A percentile compares a stretch with the other conserved stretches of the same genome.
Conservation (phyloP, 805 yeast genomes). For the Ogataea nakhonphanomensis region DNA sequence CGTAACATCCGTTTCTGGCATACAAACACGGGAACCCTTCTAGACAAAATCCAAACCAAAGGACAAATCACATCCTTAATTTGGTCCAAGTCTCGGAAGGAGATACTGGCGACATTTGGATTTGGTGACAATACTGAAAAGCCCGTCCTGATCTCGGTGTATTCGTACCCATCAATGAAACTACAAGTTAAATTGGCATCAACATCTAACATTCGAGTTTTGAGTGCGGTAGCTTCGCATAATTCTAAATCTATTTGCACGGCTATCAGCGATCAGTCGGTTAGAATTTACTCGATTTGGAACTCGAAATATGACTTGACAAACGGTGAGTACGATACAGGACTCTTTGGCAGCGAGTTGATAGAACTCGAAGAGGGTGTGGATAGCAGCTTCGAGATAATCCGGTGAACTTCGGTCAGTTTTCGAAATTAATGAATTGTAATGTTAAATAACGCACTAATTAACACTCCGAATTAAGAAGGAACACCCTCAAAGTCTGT, state of each 20-base stretch:
- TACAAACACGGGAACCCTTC: slow-evolving; percentile 67
- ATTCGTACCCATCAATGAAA: slow-evolving; percentile 63
- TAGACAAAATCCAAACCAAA: slow-evolving; percentile 52
- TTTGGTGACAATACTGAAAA: slow-evolving; percentile 51
- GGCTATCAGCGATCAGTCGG: slow-evolving; percentile 75
- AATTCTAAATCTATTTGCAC: slow-evolving; percentile 61
- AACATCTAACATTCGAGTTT: slow-evolving; percentile 49
- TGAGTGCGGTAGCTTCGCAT: slow-evolving; percentile 67
- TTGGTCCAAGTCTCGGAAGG: slow-evolving; percentile 67
- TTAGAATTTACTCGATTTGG: slow-evolving; percentile 77
- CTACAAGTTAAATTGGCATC: slow-evolving; percentile 48
- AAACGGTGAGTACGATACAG: slow-evolving; percentile 31
- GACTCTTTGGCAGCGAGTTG: slow-evolving; percentile 53
- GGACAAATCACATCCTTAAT: slow-evolving; percentile 77
- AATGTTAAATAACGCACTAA: slow-evolving; percentile 8
- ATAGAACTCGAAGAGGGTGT: slow-evolving; percentile 61
- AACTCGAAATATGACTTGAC: slow-evolving; percentile 38
- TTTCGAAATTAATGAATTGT: slow-evolving; percentile 1
- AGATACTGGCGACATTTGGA: slow-evolving; percentile 79
- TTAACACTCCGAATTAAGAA: slow-evolving; percentile 36
- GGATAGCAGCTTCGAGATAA: slow-evolving; percentile 23
- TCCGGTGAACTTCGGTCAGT: slow-evolving; percentile 21
- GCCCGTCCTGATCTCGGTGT: slow-evolving; percentile 55
- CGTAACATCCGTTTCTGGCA: slow-evolving; percentile 86
- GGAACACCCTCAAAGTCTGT: slow-evolving; percentile 87